Percentiles rank a stretch among this genome's conserved stretches.
Conservation (phyloP, 129 eudicot species). For the Arctium lappa region DNA sequence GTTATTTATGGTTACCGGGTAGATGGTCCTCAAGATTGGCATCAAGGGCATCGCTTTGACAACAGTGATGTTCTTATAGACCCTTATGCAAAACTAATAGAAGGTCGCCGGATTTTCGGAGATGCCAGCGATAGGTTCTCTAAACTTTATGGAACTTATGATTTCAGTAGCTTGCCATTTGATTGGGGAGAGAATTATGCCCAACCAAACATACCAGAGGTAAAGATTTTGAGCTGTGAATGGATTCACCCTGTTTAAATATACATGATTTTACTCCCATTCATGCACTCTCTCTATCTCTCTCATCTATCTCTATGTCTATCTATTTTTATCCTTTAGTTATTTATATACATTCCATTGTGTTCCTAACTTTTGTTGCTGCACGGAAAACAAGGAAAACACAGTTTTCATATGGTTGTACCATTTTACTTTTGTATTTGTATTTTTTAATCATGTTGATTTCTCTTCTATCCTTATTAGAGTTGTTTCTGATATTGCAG, state of each 20-base stretch:
- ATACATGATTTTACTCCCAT: not conserved
- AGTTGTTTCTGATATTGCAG: conserved; percentile 46
- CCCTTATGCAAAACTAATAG: conserved; percentile 86
- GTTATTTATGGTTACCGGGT: conserved; percentile 81
- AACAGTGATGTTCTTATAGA: conserved; percentile 60
- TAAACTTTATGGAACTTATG: conserved; percentile 74
- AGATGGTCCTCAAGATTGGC: conserved; percentile 82
- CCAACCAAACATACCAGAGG: conserved; percentile 93
- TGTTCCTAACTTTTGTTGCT: not conserved
- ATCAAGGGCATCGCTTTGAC: conserved; percentile 96
- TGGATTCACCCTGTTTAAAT: not conserved
- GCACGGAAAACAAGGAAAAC: not conserved
- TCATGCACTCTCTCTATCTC: not conserved
- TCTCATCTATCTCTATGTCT: not conserved
- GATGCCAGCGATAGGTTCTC: conserved; percentile 57
- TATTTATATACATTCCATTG: not conserved
- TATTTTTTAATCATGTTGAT: not conserved
- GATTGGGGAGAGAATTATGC: conserved; percentile 88
- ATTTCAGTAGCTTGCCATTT: conserved; percentile 70
- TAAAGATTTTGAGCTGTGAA: conserved; percentile 15
- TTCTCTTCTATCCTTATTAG: not conserved
- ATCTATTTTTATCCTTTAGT: not conserved
- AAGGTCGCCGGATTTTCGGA: conserved; percentile 84
- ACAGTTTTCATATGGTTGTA: not conserved
- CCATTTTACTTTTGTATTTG: not conserved